Base-by-base conservation (phyloP, 208 protist genomes). In the Acanthamoeba triangularis region DNA sequence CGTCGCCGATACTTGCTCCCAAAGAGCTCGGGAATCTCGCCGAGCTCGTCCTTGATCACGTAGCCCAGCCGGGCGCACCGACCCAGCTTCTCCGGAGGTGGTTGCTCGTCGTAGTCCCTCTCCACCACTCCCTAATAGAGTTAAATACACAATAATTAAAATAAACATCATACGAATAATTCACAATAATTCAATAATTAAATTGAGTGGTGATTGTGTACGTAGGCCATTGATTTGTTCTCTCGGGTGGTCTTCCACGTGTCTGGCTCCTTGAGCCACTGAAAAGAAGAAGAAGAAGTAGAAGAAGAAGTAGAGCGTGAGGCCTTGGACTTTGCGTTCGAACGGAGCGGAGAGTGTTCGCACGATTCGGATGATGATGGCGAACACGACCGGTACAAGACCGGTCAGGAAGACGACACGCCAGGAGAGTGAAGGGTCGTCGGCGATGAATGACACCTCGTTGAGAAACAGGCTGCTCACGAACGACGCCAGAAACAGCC, bases 221-320 rank as follows among this genome's bases (percentile, higher is more conserved):
- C 80, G 52, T 88, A 88, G 30, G 80, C 41, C 49, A 25, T 35
- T 1, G 61, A 1, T 59, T 93, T 93, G 56, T 25, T 11, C 14
- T 41, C 35, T 6, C 47, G 28, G 0, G 61, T 74, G 23, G 37
- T 4, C n/a, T 18, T 76, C 87, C 87, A 93, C 14, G 87, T 93
- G 8, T 93, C 87, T 56, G 87, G 87, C 37, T 93, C 87, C 44
- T 93, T 93, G 23, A 93, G 87, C 87, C 87, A 93, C 87, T 93
- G 87, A 25, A 69, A n/a, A 28, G 61, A 13, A 28, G 61, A 84
- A 30, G 16, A 44, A 84, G 76, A 35, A 16, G 7, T 14, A 10
- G 72, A 14, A 49, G 13, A 23, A 0, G 3, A 2, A 25, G 10
- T 0, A 10, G n/a, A n/a, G n/a, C 5, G 6, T 41, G 8, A 41